Base-by-base conservation (phyloP, 2,329 filamentous ascomycete species). In the Pseudogymnoascus sp. region DNA sequence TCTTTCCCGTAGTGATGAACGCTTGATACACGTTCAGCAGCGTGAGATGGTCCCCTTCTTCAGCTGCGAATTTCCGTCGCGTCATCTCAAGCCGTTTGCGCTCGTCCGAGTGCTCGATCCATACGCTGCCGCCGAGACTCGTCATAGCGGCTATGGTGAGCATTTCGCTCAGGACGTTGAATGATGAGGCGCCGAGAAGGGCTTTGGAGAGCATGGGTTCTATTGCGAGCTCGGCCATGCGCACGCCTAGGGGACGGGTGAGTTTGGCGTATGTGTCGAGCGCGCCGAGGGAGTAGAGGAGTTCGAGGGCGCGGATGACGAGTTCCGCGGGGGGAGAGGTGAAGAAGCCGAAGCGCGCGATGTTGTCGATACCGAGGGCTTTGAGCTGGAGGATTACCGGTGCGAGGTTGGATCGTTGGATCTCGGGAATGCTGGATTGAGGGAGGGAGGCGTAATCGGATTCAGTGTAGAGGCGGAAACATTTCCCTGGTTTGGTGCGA, bases 201-300 rank as follows among this genome's bases (percentile, higher is more conserved):
- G 89, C 90, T 76, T 93, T 96, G 5, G 89, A 91, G 84, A 97
- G 95, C 91, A 97, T 97, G 0, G 95, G 95, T 69, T 96, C 91
- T 6, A 97, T 85, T 0, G 93, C 89, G 46, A 99, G 80, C 74
- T 97, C 93, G 0, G 95, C 93, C 92, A 97, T 97, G 46, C 91
- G 84, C 65, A 85, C 81, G 0, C 95, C 95, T n/a, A 97, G 79
- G 0, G 95, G 93, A 68, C 85, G 88, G 1, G 93, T 97, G 28
- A 99, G 84, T 72, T 93, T 96, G 12, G 92, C 92, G 72, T 96
- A 93, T 61, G 89, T 86, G 70, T 97, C 93, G 11, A 99, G 78
- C 0, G 92, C 92, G 5, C 92, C 92, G 5, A 97, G 78, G 0
- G 91, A 90, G 74, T 89, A 96, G 3, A 99, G 83, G 3, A 97